Percentiles rank a stretch among this genome's conserved stretches.
These are phyloP conservation scores for Tulasnella sp. DNA, from an alignment of 768 basidiomycete genomes.

Conservation along the genomic window DNA sequence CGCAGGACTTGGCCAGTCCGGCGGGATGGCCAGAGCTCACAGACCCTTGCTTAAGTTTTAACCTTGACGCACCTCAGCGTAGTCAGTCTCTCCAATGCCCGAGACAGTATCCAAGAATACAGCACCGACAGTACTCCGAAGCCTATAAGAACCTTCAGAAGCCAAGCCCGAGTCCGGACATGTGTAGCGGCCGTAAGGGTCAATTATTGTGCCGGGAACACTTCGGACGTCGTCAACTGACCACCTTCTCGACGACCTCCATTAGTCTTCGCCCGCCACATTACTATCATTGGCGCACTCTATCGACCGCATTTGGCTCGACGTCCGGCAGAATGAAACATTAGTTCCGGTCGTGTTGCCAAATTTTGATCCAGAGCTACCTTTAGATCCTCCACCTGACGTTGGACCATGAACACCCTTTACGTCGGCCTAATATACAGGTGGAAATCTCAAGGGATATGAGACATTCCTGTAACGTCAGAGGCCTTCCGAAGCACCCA, in stretches of 20 bases:
- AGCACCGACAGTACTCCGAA: background rate
- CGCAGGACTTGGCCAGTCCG: background rate
- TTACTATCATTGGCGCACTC: background rate
- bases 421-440: background rate
- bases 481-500: background rate
- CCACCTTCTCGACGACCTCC: background rate
- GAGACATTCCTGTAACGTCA: background rate
- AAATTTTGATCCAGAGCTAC: background rate
- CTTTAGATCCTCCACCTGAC: background rate
- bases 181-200: background rate
- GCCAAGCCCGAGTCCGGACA: background rate
- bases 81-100: background rate
- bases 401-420: background rate
- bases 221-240: background rate
- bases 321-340: background rate
- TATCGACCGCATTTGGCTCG: background rate
- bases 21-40: background rate
- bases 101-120: background rate
- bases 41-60: constrained; percentile 1
- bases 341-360: background rate
- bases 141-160: background rate
- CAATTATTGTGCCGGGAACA: background rate
- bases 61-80: background rate
- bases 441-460: background rate
- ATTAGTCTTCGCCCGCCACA: background rate